phyloP scores from a whole-genome alignment of 371 early-diverging fungal species.

The Apophysomyces variabilis region DNA sequence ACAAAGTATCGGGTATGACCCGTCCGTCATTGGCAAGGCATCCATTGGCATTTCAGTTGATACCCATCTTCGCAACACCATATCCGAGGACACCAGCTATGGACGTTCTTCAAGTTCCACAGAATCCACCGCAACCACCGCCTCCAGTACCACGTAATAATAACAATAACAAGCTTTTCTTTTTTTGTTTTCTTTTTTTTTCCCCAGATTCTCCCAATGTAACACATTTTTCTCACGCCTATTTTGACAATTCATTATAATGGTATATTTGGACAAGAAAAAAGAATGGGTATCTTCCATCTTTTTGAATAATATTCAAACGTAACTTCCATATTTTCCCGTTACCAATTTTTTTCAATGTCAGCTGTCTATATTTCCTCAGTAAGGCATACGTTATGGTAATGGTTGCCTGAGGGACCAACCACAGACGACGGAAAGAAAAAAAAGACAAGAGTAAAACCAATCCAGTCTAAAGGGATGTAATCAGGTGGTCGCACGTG shows the following conservation, averaged over 20 bases:
- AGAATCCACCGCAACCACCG: constrained; percentile 10
- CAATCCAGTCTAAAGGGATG: background rate
- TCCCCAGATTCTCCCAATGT: constrained; percentile 3
- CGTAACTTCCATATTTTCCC: background rate
- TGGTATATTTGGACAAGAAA: background rate
- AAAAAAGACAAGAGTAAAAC: background rate
- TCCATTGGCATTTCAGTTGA: constrained; percentile 1
- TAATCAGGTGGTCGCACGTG: constrained; percentile 7
- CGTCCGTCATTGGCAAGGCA: constrained; percentile 6
- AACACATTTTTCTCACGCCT: constrained; percentile 7
- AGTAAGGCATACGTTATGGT: background rate
- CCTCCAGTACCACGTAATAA: constrained; percentile 7
- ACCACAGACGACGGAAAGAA: background rate
- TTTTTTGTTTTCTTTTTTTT: background rate
- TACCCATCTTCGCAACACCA: constrained; percentile 3
- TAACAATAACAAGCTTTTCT: background rate
- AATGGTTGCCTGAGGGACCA: background rate
- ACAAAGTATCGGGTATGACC: background rate
- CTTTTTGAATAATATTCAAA: no score
- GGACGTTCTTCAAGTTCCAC: constrained; percentile 1
- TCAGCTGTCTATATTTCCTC: background rate
- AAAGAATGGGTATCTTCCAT: background rate
- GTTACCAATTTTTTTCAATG: background rate
- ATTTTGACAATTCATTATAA: background rate
- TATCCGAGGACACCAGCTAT: constrained; percentile 2